Conservation (phyloP, 2,329 filamentous ascomycete genomes). For the Alternaria brassicicola region DNA sequence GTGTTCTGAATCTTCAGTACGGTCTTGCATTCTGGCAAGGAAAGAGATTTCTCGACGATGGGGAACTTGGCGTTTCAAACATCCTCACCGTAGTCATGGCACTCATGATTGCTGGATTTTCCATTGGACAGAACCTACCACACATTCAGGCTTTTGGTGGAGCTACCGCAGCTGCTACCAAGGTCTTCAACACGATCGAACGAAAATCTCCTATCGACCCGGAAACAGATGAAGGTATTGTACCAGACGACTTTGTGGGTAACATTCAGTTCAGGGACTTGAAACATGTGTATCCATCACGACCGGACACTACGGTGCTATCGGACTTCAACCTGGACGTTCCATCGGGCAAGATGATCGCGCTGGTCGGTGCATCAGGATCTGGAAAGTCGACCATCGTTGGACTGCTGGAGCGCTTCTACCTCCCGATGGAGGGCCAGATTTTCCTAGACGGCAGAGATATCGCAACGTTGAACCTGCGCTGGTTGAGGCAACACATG, state of each 20-base stretch:
- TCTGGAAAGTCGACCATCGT: constrained; percentile 96
- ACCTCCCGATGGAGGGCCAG: constrained; percentile 80
- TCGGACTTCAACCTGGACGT: constrained; percentile 78
- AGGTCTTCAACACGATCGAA: constrained; percentile 95
- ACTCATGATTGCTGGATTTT: constrained; percentile 92
- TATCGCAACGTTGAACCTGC: constrained; percentile 79
- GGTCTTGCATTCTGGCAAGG: constrained; percentile 56
- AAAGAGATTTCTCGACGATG: constrained; percentile 61
- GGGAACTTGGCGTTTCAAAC: constrained; percentile 67
- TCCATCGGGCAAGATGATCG: constrained; percentile 89
- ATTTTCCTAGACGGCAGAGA: constrained; percentile 84
- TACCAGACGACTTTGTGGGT: constrained; percentile 74
- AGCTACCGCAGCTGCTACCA: constrained; percentile 80
- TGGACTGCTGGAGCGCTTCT: constrained; percentile 91
- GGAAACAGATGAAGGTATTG: constrained; percentile 71
- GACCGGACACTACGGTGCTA: constrained; percentile 89
- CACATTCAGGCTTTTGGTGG: constrained; percentile 87
- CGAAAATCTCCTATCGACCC: constrained; percentile 84
- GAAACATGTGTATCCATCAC: constrained; percentile 92
- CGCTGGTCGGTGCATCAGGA: constrained; percentile 90
- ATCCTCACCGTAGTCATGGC: constrained; percentile 87
- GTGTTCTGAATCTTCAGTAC: constrained; percentile 77
- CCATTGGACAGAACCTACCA: constrained; percentile 73
- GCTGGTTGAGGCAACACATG: constrained; percentile 91
- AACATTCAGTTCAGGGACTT: constrained; percentile 80